Evolutionary conservation across 306 rosid species (phyloP).

Genomic region (Malus fusca): DNA sequence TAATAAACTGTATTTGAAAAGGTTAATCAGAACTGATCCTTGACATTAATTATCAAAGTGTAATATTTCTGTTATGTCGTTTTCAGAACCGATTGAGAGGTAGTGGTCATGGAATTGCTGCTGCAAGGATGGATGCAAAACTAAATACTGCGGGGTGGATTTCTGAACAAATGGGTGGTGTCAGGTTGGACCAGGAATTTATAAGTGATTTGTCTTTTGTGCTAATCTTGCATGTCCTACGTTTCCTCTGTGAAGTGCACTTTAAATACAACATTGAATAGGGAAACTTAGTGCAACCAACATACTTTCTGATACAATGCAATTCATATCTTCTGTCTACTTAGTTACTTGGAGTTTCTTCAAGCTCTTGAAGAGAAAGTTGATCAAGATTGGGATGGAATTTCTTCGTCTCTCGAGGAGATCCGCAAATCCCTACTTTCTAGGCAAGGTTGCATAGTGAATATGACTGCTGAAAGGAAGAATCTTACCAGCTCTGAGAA

Average conservation of each 20-base stretch:
- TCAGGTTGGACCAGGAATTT: constrained; percentile 57
- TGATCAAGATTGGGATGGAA: constrained; percentile 76
- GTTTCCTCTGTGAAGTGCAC: background rate
- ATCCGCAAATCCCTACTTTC: constrained; percentile 73
- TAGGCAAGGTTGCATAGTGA: constrained; percentile 64
- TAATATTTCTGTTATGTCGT: background rate
- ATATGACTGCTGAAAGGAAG: constrained; percentile 76
- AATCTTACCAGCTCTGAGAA: constrained; percentile 45
- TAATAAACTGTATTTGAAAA: background rate
- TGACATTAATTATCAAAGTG: background rate
- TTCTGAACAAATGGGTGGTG: constrained; percentile 95
- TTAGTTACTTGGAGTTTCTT: constrained; percentile 84
- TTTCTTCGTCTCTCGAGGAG: constrained; percentile 90
- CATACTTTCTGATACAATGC: background rate
- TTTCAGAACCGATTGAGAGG: constrained; percentile 90
- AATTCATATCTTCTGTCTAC: constrained; percentile 18
- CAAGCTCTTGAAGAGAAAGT: constrained; percentile 73
- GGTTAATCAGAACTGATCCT: constrained; percentile 6
- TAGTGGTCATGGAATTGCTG: constrained; percentile 94
- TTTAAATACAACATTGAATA: background rate
- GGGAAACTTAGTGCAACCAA: background rate
- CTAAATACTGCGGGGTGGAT: constrained; percentile 88
- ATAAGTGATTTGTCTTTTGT: constrained; percentile 5
- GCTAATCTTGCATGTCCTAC: background rate
- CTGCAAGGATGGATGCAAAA: constrained; percentile 98